Evolutionary conservation across 1,284 basidiomycete species (phyloP).

Genomic region (Porogramme epimiltina): DNA sequence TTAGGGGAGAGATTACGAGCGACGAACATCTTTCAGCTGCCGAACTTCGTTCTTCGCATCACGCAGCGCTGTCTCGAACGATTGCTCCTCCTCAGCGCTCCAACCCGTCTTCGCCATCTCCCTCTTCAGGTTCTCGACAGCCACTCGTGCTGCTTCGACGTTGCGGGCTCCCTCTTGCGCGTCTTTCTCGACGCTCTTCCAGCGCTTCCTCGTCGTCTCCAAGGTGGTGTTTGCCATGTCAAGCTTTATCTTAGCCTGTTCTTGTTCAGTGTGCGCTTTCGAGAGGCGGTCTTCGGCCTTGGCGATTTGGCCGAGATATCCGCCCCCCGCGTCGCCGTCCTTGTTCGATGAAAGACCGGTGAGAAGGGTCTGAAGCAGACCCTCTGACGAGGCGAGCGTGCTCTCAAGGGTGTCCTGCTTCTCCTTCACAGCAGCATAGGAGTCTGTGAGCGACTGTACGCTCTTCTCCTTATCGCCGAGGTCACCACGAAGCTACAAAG

Average conservation of each 20-base stretch:
- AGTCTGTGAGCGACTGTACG: constrained; percentile 59
- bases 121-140: constrained; percentile 59
- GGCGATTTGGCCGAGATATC: constrained; percentile 96
- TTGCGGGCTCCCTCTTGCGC: constrained; percentile 76
- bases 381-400: constrained; percentile 79
- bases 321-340: constrained; percentile 76
- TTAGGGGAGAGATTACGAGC: background rate
- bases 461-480: constrained; percentile 61
- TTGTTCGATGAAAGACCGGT: constrained; percentile 83
- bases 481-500: constrained; percentile 54
- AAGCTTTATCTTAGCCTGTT: constrained; percentile 83
- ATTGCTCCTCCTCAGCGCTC: constrained; percentile 77
- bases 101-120: constrained; percentile 73
- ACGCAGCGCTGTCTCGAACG: constrained; percentile 59
- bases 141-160: constrained; percentile 60
- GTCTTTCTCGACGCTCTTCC: constrained; percentile 87
- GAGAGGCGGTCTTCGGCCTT: constrained; percentile 81
- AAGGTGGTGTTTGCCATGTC: constrained; percentile 83
- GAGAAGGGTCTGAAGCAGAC: constrained; percentile 93
- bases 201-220: constrained; percentile 75
- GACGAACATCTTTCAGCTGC: constrained; percentile 64
- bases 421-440: constrained; percentile 73
- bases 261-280: constrained; percentile 82
- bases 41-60: constrained; percentile 61
- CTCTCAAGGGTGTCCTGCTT: constrained; percentile 67